Conservation (phyloP, 768 basidiomycete genomes). For the Auricularia heimuer region DNA sequence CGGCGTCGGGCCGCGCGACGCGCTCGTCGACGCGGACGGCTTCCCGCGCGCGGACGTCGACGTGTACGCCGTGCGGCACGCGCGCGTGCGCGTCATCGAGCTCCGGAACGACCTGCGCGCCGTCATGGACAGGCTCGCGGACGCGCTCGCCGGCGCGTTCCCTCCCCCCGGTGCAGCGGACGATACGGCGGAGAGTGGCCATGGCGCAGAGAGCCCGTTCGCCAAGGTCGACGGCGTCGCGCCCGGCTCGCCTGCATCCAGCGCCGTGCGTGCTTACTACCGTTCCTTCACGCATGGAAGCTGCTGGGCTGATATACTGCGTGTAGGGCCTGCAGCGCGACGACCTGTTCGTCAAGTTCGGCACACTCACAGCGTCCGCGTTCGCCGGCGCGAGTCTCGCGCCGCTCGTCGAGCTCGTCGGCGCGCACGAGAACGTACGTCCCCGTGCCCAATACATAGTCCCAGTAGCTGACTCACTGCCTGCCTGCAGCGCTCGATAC, state of each 20-base stretch:
- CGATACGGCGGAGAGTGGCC: slow-evolving; percentile 8
- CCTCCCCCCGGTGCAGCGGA: slow-evolving; percentile 25
- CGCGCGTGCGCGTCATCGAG: slow-evolving; percentile 69
- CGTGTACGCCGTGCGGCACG: slow-evolving; percentile 80
- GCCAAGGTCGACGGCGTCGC: slow-evolving; percentile 78
- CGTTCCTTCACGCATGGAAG: slow-evolving; percentile 2
- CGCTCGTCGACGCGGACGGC: slow-evolving; percentile 67
- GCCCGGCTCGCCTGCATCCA: slow-evolving; percentile 69
- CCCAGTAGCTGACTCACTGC: slow-evolving; percentile 4
- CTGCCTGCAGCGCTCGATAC: slow-evolving; percentile 45
- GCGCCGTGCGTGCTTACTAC: slow-evolving; percentile 49
- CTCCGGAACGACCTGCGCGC: slow-evolving; percentile 66
- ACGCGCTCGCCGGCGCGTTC: slow-evolving; percentile 62
- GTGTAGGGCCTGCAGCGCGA: slow-evolving; percentile 54
- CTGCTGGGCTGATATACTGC: slow-evolving; percentile 4
- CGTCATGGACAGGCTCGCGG: slow-evolving; percentile 56
- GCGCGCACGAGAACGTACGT: slow-evolving; percentile 69
- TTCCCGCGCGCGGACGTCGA: slow-evolving; percentile 63
- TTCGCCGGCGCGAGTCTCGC: slow-evolving; percentile 50
- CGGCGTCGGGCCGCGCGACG: slow-evolving; percentile 52
- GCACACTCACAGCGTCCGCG: slow-evolving; percentile 42
- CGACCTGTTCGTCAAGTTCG: slow-evolving; percentile 71
- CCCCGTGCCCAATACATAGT: neutral
- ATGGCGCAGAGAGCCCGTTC: slow-evolving; percentile 39
- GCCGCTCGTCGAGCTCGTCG: slow-evolving; percentile 64